phyloP scores from a whole-genome alignment of 192 early-diverging fungal genomes.

The Gaertneriomyces sp. region DNA sequence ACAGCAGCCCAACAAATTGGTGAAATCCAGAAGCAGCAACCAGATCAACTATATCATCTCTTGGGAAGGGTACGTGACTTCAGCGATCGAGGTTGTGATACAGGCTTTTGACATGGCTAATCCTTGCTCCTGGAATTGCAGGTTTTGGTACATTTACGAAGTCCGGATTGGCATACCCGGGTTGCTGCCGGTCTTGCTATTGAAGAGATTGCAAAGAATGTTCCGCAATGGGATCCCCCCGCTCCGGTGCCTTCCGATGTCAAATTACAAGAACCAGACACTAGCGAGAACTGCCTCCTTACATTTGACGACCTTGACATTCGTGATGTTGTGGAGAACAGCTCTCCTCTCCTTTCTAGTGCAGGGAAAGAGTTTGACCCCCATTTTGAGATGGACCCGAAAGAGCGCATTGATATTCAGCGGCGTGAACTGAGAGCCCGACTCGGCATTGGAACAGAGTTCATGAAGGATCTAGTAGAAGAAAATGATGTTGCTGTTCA shows the following conservation, averaged over 20 bases:
- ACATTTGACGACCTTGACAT: constrained; percentile 83
- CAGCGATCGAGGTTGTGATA: constrained; percentile 28
- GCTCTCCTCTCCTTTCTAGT: constrained; percentile 73
- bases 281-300: constrained; percentile 16
- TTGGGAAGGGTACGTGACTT: constrained; percentile 59
- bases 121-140: constrained; percentile 18
- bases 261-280: constrained; percentile 2
- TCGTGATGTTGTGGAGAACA: constrained; percentile 70
- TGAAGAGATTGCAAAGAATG: constrained; percentile 85
- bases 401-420: constrained; percentile 77
- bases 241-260: constrained; percentile 4
- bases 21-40: constrained; percentile 90
- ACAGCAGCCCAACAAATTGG: constrained; percentile 96
- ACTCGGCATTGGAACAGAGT: constrained; percentile 82
- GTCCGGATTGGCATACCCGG: constrained; percentile 92
- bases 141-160: constrained; percentile 82
- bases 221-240: constrained; percentile 71
- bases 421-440: constrained; percentile 77
- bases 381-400: constrained; percentile 70
- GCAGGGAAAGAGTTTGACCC: constrained; percentile 92
- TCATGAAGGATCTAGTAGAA: constrained; percentile 85
- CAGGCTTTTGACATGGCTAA: constrained; percentile 27
- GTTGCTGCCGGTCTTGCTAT: constrained; percentile 89
- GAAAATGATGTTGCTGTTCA: constrained; percentile 64
- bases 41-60: constrained; percentile 84